Evolutionary conservation across 2,329 filamentous ascomycete species (phyloP), one percentile per base, ranked within the genome.

Genomic region (Canariomyces notabilis): DNA sequence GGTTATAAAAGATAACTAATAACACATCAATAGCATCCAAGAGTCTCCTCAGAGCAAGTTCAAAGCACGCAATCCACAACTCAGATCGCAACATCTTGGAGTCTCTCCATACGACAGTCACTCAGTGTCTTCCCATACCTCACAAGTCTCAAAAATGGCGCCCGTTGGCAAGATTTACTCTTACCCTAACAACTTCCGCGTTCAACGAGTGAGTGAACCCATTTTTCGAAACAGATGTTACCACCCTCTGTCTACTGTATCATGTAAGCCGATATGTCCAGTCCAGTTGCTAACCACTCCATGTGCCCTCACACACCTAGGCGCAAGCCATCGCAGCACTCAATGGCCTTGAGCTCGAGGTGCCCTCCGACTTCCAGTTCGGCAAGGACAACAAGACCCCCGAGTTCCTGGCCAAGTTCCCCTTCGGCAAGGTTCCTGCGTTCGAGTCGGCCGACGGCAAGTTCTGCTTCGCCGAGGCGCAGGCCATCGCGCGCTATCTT

Each of bases 391-490:
- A 74, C 64, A 57, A 59, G 35, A 64, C 61, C n/a, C 61, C 68
- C 3, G 70, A 71, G 4, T 77, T 69, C 62, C 59, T 71, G 12
- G 49, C 68, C 60, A 76, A 76, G 54, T 77, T 76, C 61, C 72
- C 74, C 9, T 57, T 73, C 32, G 74, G 73, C 56, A 77, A 76
- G 57, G 68, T 76, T 7, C 74, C 74, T 8, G 67, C 66, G 34
- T 68, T 77, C 43, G 70, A 73, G 55, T 64, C 64, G 26, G 62
- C 70, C 16, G 71, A 75, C 53, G 73, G 73, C 37, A 43, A 18
- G 20, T 67, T 74, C 57, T 59, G 52, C 53, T 41, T 77, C 21
- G 56, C 66, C 48, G 74, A 77, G 52, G 64, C 66, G 29, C 64
- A 65, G 29, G 74, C 74, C 42, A 77, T 77, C 55, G 62, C 64